Percentiles rank a stretch among this genome's conserved stretches.
phyloP scores from a whole-genome alignment of 1,284 basidiomycete species.

The Apiotrichum mycotoxinovorans region DNA sequence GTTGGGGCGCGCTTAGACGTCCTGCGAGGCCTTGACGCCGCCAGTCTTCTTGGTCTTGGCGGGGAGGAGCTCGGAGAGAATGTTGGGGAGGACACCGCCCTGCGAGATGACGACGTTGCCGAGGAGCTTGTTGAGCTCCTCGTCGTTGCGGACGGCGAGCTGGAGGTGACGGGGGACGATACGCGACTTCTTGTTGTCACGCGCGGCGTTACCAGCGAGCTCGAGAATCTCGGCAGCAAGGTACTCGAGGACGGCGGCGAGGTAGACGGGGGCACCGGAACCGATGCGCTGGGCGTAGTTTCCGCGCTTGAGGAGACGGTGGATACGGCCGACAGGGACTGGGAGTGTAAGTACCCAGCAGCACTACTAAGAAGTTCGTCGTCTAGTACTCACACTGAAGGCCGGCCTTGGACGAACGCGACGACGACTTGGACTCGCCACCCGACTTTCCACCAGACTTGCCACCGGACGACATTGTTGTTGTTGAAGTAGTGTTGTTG shows the following conservation, averaged over 20 bases:
- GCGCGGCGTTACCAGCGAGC: constrained; percentile 73
- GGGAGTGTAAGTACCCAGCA: too few relatives aligned
- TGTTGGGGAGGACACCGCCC: constrained; percentile 80
- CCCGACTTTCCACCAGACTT: constrained; percentile 54
- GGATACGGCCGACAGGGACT: constrained; percentile 82
- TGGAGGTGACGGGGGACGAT: constrained; percentile 87
- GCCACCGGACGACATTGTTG: constrained; percentile 58
- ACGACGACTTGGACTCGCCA: constrained; percentile 56
- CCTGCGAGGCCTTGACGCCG: constrained; percentile 32
- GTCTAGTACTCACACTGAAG: constrained; percentile 59
- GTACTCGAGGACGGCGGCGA: constrained; percentile 64
- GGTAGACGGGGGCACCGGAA: constrained; percentile 63
- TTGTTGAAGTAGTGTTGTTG: constrained; percentile 34
- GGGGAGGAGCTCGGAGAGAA: constrained; percentile 65
- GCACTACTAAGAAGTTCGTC: too few relatives aligned
- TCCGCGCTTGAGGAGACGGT: constrained; percentile 77
- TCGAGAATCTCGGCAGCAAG: constrained; percentile 83
- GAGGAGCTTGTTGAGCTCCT: constrained; percentile 59
- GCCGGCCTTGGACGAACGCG: constrained; percentile 77
- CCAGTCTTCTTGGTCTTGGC: constrained; percentile 60
- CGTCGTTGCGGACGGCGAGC: constrained; percentile 83
- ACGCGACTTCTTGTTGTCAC: constrained; percentile 67
- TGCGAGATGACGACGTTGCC: constrained; percentile 84
- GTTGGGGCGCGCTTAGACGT: constrained; percentile 18
- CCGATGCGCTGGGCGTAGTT: constrained; percentile 74